phyloP scores from a whole-genome alignment of 768 basidiomycete genomes.

The Boletus fagicola region DNA sequence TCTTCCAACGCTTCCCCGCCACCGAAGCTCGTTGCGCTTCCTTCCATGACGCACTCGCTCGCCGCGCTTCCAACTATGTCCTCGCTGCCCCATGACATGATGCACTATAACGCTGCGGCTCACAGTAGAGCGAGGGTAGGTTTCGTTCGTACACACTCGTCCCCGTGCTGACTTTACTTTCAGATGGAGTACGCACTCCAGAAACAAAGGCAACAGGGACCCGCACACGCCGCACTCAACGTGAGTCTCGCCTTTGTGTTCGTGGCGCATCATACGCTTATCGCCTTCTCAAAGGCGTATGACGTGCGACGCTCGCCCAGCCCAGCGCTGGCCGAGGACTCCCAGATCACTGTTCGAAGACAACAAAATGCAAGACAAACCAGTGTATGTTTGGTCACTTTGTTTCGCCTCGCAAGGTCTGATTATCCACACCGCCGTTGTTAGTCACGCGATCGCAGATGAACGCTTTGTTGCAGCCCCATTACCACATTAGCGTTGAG shows the following conservation, averaged over 20 bases:
- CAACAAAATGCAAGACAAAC: conserved; percentile 26
- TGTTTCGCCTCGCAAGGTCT: conserved; percentile 2
- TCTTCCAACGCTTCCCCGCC: conserved; percentile 33
- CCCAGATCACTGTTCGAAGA: conserved; percentile 34
- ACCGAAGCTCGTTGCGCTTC: conserved; percentile 29
- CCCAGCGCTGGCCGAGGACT: conserved; percentile 31
- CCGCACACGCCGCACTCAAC: conserved; percentile 23
- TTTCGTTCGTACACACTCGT: background rate
- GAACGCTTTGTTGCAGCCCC: conserved; percentile 10
- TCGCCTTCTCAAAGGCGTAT: conserved; percentile 21
- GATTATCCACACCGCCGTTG: conserved; percentile 15
- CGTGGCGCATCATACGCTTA: conserved; percentile 4
- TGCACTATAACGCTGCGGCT: conserved; percentile 30
- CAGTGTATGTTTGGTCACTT: conserved; percentile 14
- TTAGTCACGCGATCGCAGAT: conserved; percentile 33
- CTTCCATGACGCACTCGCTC: conserved; percentile 35
- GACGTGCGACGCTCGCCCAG: conserved; percentile 33
- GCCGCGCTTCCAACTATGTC: conserved; percentile 33
- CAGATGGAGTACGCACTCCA: conserved; percentile 35
- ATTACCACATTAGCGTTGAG: conserved; percentile 22
- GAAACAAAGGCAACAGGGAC: conserved; percentile 31
- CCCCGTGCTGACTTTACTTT: conserved; percentile 6
- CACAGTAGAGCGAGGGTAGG: conserved; percentile 33
- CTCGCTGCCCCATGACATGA: conserved; percentile 30
- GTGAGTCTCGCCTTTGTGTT: conserved; percentile 16